These are phyloP conservation scores for Russula lepida DNA, from an alignment of 768 basidiomycete species.

Conservation along the genomic window DNA sequence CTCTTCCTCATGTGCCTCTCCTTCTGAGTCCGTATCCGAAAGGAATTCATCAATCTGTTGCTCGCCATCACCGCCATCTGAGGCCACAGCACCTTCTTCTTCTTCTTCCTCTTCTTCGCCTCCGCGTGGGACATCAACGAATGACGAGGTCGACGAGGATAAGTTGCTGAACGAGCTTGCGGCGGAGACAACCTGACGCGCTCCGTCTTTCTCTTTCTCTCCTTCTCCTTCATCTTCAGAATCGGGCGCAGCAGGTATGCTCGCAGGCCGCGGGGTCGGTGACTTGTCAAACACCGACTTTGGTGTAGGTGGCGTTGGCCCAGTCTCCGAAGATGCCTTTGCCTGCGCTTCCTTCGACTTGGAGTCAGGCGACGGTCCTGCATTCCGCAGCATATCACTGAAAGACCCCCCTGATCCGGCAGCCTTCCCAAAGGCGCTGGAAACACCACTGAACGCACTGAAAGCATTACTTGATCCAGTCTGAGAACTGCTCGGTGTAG, in stretches of 20 bases:
- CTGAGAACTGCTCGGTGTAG: slow-evolving; percentile 23
- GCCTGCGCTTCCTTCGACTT: slow-evolving; percentile 1
- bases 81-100: slow-evolving; percentile 12
- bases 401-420: slow-evolving; percentile 44
- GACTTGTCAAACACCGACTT: slow-evolving; percentile 10
- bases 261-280: slow-evolving; percentile 8
- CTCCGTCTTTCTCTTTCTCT: neutral
- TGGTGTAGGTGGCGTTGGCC: neutral
- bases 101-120: slow-evolving; percentile 20
- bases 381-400: slow-evolving; percentile 47
- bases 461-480: slow-evolving; percentile 33
- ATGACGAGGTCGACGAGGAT: slow-evolving; percentile 14
- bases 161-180: slow-evolving; percentile 13
- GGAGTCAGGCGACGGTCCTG: slow-evolving; percentile 5
- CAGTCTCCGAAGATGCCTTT: slow-evolving; percentile 1
- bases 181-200: slow-evolving; percentile 5
- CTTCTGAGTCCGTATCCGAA: slow-evolving; percentile 25
- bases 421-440: slow-evolving; percentile 36
- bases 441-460: slow-evolving; percentile 28
- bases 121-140: slow-evolving; percentile 17
- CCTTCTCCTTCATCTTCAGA: slow-evolving; percentile 1
- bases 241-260: neutral
- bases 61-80: slow-evolving; percentile 10
- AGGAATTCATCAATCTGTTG: slow-evolving; percentile 22
- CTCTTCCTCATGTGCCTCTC: slow-evolving; percentile 24